Base-by-base conservation (phyloP, 1,284 basidiomycete species). In the Boletellus sp. region DNA sequence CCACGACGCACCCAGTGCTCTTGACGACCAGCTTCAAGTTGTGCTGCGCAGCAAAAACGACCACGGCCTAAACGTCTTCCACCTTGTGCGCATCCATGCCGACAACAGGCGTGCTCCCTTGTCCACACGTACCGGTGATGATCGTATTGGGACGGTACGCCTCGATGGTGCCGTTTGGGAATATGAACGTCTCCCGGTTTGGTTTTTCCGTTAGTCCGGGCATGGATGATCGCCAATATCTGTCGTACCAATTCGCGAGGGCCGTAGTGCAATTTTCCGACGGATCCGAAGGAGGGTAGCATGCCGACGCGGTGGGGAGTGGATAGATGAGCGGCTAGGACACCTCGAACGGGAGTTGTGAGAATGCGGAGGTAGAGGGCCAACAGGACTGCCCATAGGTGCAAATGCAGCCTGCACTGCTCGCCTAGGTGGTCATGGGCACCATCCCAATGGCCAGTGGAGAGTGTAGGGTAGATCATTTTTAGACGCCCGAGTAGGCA, bases 1-100 rank as follows among this genome's bases (percentile, higher is more conserved):
- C 5, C 4, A 28, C 18, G 24, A 57, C 67, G 22, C 57, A 73
- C 70, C 77, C 76, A 11, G 78, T 78, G 49, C 75, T 76, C 59
- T 79, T 80, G n/a, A 81, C 64, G 0, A 74, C 73, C 5, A 78
- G 53, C 8, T 71, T 72, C 19, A 79, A 60, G 51, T 78, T 74
- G 45, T 76, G 64, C 36, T 65, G 55, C 8, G 57, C 65, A 0
- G 74, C 50, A 45, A 64, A 64, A 1, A 19, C 39, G 5, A 66
- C 44, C 4, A 58, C 74, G 36, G 68, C 71, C 52, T 75, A 72
- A 5, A 80, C 59, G 53, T 76, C 74, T 16, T 50, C 53, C 7
- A 65, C 63, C 0, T 51, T 62, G 7, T 70, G 67, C 0, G 71
- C 75, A 16, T 59, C 56, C 1, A 63, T 51, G 6, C 61, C 54